These are phyloP conservation scores for Rhodotorula toruloides DNA, from an alignment of 768 basidiomycete genomes.

Conservation along the genomic window DNA sequence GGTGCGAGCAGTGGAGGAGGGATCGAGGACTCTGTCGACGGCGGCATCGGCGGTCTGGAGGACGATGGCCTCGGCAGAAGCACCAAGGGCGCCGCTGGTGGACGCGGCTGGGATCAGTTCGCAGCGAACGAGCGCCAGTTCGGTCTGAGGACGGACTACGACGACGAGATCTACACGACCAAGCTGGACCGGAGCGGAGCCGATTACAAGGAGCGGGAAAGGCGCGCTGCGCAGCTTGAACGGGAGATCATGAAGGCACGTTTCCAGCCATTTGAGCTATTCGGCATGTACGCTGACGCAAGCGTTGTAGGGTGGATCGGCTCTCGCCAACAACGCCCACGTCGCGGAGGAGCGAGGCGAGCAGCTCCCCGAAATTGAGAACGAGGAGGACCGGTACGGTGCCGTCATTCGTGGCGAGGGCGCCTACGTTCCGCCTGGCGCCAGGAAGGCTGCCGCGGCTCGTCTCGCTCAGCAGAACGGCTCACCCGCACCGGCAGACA, in stretches of 20 bases:
- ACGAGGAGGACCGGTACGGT: constrained; percentile 96
- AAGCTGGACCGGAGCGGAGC: constrained; percentile 75
- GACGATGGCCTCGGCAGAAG: neutral
- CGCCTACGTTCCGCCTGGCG: constrained; percentile 92
- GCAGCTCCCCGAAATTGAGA: constrained; percentile 64
- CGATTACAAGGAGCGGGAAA: constrained; percentile 83
- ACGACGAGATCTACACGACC: constrained; percentile 92
- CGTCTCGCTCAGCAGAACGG: neutral
- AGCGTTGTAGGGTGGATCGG: neutral
- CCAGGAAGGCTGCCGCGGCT: constrained; percentile 54
- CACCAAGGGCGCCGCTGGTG: constrained; percentile 16
- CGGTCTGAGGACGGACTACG: constrained; percentile 82
- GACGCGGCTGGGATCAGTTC: constrained; percentile 76
- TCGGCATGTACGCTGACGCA: neutral
- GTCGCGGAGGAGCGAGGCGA: constrained; percentile 76
- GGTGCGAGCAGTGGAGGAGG: neutral
- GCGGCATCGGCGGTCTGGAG: neutral
- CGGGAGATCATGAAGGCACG: constrained; percentile 83
- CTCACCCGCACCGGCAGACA: constrained; percentile 25
- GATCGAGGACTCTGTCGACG: constrained; percentile 1
- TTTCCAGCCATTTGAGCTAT: constrained; percentile 18
- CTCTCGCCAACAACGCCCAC: constrained; percentile 65
- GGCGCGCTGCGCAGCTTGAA: constrained; percentile 78
- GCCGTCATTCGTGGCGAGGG: constrained; percentile 81
- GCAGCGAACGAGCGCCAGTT: constrained; percentile 86